Conservation (phyloP, 768 basidiomycete genomes). For the Candolleomyces eurysporus region DNA sequence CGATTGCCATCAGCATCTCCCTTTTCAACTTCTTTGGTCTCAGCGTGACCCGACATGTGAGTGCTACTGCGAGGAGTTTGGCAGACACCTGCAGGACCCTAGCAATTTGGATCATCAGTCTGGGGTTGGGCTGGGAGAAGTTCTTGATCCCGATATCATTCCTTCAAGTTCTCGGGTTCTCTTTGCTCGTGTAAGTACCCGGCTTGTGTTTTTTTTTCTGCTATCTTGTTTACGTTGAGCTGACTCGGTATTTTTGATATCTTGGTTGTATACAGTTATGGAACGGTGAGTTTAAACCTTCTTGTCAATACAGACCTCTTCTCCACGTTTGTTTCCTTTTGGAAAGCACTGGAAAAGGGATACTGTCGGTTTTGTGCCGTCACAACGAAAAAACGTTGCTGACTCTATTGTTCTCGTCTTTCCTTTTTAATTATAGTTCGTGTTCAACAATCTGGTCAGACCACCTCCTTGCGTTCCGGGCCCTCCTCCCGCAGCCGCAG, state of each 20-base stretch:
- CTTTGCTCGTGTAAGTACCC: conserved; percentile 77
- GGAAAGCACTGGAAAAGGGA: neutral
- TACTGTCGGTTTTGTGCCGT: neutral
- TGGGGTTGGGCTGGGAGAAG: conserved; percentile 88
- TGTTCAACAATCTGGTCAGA: conserved; percentile 83
- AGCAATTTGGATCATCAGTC: conserved; percentile 92
- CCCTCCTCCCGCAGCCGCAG: conserved; percentile 29
- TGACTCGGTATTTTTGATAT: conserved; percentile 6
- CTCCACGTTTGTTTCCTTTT: neutral
- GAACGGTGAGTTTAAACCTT: conserved; percentile 56
- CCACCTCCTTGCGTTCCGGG: conserved; percentile 61
- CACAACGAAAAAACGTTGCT: neutral
- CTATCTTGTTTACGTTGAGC: neutral
- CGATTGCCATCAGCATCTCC: conserved; percentile 73
- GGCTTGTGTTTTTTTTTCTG: neutral
- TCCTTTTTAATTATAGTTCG: conserved; percentile 50
- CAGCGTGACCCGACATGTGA: conserved; percentile 90
- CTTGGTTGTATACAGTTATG: conserved; percentile 57
- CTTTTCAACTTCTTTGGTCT: conserved; percentile 89
- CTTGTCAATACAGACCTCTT: conserved; percentile 1
- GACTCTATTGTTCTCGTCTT: neutral
- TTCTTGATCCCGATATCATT: conserved; percentile 79
- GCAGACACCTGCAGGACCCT: conserved; percentile 96
- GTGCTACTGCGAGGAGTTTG: conserved; percentile 87
- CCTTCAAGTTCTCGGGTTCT: conserved; percentile 83